Conservation (phyloP, 345 rosid genomes). For the Corchorus capsularis region DNA sequence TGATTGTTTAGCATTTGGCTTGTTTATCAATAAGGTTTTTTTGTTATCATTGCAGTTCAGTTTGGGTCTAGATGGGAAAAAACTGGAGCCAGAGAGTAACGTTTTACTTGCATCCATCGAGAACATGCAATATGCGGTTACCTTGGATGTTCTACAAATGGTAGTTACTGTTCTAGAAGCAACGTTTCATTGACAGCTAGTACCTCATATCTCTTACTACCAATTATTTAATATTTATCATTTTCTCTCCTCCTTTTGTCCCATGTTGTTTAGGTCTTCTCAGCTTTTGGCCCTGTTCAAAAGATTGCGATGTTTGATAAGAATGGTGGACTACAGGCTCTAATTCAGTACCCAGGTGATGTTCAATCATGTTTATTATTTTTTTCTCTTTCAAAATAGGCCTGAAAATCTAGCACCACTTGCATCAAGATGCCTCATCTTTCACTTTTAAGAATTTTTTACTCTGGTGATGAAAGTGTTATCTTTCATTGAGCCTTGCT, state of each 20-base stretch:
- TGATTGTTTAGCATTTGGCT: not conserved
- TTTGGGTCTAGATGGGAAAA: constrained; percentile 90
- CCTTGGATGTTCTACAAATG: constrained; percentile 93
- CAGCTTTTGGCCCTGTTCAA: constrained; percentile 91
- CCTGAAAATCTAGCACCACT: not conserved
- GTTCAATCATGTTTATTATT: not conserved
- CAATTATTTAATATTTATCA: constrained; percentile 1
- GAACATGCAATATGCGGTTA: constrained; percentile 99
- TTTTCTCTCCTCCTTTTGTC: constrained; percentile 1
- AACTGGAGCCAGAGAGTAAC: constrained; percentile 95
- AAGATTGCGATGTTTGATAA: constrained; percentile 99
- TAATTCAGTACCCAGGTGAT: constrained; percentile 83
- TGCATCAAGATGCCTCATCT: not conserved
- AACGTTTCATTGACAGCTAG: not conserved
- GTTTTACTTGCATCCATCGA: constrained; percentile 99
- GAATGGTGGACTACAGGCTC: constrained; percentile 92
- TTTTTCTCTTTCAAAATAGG: not conserved
- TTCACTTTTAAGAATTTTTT: not conserved
- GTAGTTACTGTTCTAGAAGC: constrained; percentile 38
- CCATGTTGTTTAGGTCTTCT: constrained; percentile 59
- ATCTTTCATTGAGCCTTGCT: not conserved
- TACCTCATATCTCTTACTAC: not conserved
- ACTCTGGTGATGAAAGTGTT: not conserved
- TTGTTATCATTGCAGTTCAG: constrained; percentile 46
- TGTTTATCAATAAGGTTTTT: not conserved